phyloP scores from a whole-genome alignment of 495 filamentous ascomycete species.

The Penicillium atrosanguineum region DNA sequence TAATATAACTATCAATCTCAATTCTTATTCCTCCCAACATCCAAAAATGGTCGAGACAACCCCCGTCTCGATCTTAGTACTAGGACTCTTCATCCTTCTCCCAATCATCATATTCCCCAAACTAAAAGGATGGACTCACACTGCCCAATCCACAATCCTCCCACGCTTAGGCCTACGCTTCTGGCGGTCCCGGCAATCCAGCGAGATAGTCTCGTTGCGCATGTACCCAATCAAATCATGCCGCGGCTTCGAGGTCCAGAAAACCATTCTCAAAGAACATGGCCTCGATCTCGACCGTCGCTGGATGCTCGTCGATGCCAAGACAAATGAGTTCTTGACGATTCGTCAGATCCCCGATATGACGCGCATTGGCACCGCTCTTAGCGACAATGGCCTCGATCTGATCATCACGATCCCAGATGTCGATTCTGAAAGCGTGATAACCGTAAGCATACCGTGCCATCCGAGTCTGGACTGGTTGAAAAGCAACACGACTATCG shows the following conservation, averaged over 20 bases:
- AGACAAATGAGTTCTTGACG: constrained; percentile 37
- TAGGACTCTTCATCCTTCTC: constrained; percentile 16
- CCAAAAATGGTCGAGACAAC: constrained; percentile 9
- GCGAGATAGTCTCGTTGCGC: constrained; percentile 52
- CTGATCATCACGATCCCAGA: constrained; percentile 28
- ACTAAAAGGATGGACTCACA: constrained; percentile 15
- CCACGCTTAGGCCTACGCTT: constrained; percentile 10
- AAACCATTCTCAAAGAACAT: constrained; percentile 61
- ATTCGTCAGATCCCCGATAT: constrained; percentile 44
- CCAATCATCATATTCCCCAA: constrained; percentile 15
- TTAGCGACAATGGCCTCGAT: constrained; percentile 25
- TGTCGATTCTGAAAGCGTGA: not conserved
- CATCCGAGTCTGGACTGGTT: constrained; percentile 34
- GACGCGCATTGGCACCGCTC: constrained; percentile 40
- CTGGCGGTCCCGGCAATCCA: constrained; percentile 23
- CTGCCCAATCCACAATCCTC: constrained; percentile 1
- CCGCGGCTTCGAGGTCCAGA: constrained; percentile 67
- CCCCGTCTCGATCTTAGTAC: constrained; percentile 5
- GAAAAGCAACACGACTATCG: constrained; percentile 26
- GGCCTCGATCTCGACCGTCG: constrained; percentile 80
- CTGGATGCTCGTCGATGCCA: constrained; percentile 46
- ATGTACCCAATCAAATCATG: constrained; percentile 93
- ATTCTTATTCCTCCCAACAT: not conserved
- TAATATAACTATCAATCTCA: not conserved
- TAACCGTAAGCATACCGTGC: constrained; percentile 30